phyloP scores from a whole-genome alignment of 139 green algal genomes.

The Tetratostichococcus sp. region DNA sequence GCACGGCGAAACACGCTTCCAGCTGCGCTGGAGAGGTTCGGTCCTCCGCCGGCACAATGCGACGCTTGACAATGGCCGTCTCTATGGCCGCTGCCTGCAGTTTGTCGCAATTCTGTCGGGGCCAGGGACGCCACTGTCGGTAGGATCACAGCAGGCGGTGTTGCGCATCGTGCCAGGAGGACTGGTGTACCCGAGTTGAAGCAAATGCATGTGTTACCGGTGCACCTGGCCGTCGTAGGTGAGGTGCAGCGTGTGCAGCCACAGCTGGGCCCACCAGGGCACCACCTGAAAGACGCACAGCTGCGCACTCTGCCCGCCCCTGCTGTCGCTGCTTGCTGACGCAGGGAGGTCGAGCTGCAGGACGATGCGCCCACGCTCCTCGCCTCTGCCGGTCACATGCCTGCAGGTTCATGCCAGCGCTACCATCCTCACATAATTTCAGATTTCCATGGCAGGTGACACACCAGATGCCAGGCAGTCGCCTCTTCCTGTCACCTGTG shows the following conservation, averaged over 20 bases:
- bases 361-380: slow-evolving; percentile 4
- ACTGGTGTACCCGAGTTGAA: too few relatives aligned
- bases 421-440: too few relatives aligned
- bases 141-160: too few relatives aligned
- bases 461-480: too few relatives aligned
- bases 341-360: slow-evolving; percentile 4
- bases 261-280: slow-evolving; percentile 77
- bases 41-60: slow-evolving; percentile 37
- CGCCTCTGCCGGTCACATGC: slow-evolving; percentile 5
- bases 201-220: too few relatives aligned
- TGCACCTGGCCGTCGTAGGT: slow-evolving; percentile 58
- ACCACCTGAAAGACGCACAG: slow-evolving; percentile 70
- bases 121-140: too few relatives aligned
- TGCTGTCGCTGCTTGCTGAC: background rate
- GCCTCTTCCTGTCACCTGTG: too few relatives aligned
- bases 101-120: background rate
- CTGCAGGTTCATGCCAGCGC: too few relatives aligned
- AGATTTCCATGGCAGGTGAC: too few relatives aligned
- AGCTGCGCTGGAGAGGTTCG: slow-evolving; percentile 41
- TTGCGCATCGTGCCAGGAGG: background rate
- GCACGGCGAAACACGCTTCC: slow-evolving; percentile 50
- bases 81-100: slow-evolving; percentile 14
- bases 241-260: slow-evolving; percentile 67
- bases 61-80: slow-evolving; percentile 2
- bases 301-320: background rate